Percentiles rank a stretch among this genome's conserved stretches.
Conservation (phyloP, 2,329 filamentous ascomycete genomes). For the Alternaria triticimaculans region DNA sequence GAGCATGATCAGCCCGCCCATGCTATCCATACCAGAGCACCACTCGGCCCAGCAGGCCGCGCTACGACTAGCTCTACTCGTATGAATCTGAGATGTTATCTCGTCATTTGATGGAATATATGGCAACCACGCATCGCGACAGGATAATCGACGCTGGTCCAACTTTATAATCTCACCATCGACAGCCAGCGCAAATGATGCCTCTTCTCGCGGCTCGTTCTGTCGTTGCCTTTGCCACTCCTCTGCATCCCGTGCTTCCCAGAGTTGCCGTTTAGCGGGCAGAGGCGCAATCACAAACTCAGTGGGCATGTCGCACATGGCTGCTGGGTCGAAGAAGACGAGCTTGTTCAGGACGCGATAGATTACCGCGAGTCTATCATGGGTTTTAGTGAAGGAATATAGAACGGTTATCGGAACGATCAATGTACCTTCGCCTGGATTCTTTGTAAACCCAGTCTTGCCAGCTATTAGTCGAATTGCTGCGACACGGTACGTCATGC, state of each 20-base stretch:
- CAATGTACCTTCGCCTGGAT: slow-evolving; percentile 47
- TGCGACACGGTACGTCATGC: neutral
- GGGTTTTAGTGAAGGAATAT: neutral
- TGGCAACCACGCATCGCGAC: slow-evolving; percentile 22
- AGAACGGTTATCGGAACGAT: slow-evolving; percentile 1
- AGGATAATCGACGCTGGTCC: slow-evolving; percentile 27
- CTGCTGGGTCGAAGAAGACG: slow-evolving; percentile 52
- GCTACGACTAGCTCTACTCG: neutral
- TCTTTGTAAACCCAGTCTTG: slow-evolving; percentile 53
- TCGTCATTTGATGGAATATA: neutral
- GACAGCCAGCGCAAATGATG: slow-evolving; percentile 37
- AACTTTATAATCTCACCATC: slow-evolving; percentile 46
- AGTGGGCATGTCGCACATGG: slow-evolving; percentile 44
- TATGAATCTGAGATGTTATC: neutral
- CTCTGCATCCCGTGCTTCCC: slow-evolving; percentile 51
- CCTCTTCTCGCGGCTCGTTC: slow-evolving; percentile 34
- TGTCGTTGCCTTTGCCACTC: slow-evolving; percentile 36
- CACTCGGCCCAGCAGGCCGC: slow-evolving; percentile 52
- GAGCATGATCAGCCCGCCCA: slow-evolving; percentile 56
- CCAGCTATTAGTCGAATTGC: neutral
- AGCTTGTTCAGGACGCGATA: slow-evolving; percentile 54
- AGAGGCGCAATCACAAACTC: slow-evolving; percentile 53
- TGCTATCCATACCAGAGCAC: slow-evolving; percentile 55
- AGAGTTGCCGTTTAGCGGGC: slow-evolving; percentile 52
- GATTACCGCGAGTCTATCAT: slow-evolving; percentile 48